Percentiles rank a stretch among this genome's conserved stretches.
Evolutionary conservation across 768 basidiomycete genomes (phyloP).

Genomic region (Lentinula lateritia): DNA sequence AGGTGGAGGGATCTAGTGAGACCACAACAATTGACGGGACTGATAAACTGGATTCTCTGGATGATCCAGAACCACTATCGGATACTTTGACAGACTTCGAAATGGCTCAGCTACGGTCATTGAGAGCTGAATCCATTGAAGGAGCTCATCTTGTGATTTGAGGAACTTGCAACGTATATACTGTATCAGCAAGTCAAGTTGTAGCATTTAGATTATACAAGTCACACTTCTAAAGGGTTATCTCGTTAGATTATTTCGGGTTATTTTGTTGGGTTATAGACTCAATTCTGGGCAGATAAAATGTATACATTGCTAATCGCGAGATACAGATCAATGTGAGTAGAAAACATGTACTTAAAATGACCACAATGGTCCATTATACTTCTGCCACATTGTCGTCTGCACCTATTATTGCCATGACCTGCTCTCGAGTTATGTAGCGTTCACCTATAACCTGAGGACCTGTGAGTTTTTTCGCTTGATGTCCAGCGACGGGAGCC

Average conservation of each 20-base stretch:
- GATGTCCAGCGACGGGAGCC: neutral
- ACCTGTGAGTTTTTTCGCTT: neutral
- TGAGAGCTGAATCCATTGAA: constrained; percentile 20
- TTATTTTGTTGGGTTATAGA: too few relatives aligned
- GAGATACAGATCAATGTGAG: neutral
- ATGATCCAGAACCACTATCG: neutral
- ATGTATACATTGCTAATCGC: neutral
- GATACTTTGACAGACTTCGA: constrained; percentile 23
- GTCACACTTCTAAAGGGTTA: neutral
- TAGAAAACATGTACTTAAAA: neutral
- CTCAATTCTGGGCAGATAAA: neutral
- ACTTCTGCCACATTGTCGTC: neutral
- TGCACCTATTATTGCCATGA: neutral
- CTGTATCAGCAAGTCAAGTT: neutral
- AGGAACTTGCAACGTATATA: neutral
- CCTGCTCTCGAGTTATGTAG: neutral
- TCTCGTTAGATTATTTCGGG: neutral
- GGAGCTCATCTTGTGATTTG: neutral
- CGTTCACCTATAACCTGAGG: neutral
- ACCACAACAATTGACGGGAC: neutral
- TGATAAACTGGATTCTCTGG: neutral
- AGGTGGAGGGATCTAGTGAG: constrained; percentile 11
- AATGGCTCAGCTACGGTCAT: constrained; percentile 26
- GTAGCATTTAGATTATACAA: neutral
- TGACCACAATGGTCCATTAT: neutral